Percentiles rank a stretch among this genome's conserved stretches.
Evolutionary conservation across 1,139 yeast genomes (phyloP).

Genomic region (Nakaseomyces kungkrabaensis): DNA sequence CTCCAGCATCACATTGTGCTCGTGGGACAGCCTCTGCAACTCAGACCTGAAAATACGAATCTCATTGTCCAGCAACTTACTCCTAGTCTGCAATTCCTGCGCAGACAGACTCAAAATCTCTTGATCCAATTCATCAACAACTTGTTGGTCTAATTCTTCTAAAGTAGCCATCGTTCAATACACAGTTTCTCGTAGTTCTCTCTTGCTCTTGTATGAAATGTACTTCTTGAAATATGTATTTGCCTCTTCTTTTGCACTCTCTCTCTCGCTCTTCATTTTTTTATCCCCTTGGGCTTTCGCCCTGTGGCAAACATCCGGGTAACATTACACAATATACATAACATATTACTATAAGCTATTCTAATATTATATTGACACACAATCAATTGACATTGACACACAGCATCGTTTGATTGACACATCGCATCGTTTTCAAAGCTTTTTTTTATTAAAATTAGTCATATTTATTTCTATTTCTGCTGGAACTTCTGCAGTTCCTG

Average conservation of each 20-base stretch:
- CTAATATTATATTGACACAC: too few relatives aligned
- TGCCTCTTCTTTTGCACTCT: too few relatives aligned
- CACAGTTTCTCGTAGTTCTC: not conserved
- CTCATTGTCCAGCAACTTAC: slow-evolving; percentile 85
- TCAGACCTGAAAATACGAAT: slow-evolving; percentile 94
- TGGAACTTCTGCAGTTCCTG: slow-evolving; percentile 30
- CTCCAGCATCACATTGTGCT: slow-evolving; percentile 84
- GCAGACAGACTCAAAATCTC: slow-evolving; percentile 75
- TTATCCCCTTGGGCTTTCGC: too few relatives aligned
- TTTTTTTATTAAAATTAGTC: not conserved
- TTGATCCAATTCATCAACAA: slow-evolving; percentile 48
- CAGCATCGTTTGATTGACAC: too few relatives aligned
- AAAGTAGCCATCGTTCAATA: slow-evolving; percentile 48
- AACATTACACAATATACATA: not conserved
- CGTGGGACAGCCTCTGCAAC: slow-evolving; percentile 81
- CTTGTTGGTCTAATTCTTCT: slow-evolving; percentile 51
- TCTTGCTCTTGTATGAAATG: too few relatives aligned
- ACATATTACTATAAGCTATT: too few relatives aligned
- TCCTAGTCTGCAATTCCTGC: slow-evolving; percentile 74
- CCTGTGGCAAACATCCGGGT: not conserved
- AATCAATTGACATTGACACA: too few relatives aligned
- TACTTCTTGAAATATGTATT: too few relatives aligned
- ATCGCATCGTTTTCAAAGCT: too few relatives aligned
- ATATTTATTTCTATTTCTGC: not conserved
- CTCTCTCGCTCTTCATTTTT: too few relatives aligned